Evolutionary conservation across 1,284 basidiomycete species (phyloP), one percentile per base, ranked within the genome.

Genomic region (Ceratobasidium sp.): DNA sequence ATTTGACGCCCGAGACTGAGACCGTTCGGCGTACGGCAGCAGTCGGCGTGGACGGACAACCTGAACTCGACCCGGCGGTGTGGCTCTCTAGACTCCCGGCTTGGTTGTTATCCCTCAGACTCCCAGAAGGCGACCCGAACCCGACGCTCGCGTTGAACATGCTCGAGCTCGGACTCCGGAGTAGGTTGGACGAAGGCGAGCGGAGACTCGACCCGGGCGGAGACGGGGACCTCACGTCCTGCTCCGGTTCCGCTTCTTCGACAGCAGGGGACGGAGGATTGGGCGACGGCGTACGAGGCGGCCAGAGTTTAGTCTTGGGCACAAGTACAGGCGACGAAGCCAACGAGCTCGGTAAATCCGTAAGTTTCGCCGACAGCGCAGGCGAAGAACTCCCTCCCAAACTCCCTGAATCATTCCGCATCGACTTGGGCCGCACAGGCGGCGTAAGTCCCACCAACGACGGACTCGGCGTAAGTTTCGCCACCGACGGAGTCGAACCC

Each of bases 121-220:
- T 64, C 28, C 52, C 54, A 40, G 48, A 13, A 40, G 70, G 70
- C 7, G 70, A 73, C 12, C 70, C 70, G 26, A 73, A 73, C 23
- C 46, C 70, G 57, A 46, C 62, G 38, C 48, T 68, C 66, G 66
- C 33, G 15, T 62, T 52, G 38, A 65, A 56, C 62, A 75, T 65
- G 54, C 73, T 75, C 44, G 73, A 74, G 3, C 40, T 59, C 7
- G 70, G 70, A 20, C 59, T 64, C 10, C 59, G 46, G 23, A 73
- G 57, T 20, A 73, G 15, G 52, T 73, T 73, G 5, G 70, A 73
- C 42, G 56, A 62, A 40, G 73, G 73, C 26, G 73, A 75, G 17
- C 61, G 73, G 20, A 75, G 73, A 48, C 46, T 50, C 12, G 61
- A 56, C 20, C 46, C 48, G 2, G 62, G 73, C 23, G 61, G 73